Evolutionary conservation across 805 yeast genomes (phyloP), one percentile per base, ranked within the genome.

Genomic region (Nakazawaea holstii): DNA sequence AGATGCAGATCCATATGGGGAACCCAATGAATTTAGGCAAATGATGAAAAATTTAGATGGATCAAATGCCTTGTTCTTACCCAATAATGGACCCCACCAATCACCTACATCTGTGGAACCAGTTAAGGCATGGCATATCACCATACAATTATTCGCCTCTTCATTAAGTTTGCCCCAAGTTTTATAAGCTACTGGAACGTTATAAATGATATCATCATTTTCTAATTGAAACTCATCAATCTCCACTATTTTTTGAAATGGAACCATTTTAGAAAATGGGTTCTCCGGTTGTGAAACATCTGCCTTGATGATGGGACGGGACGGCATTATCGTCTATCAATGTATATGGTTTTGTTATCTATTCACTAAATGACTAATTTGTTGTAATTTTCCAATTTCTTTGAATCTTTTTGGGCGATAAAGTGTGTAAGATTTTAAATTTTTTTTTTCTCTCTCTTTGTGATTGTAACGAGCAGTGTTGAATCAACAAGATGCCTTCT

Each of bases 51-150:
- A 94, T 53, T 86, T 76, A 0, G 90, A 72, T 0, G 97, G 96
- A 66, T 94, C 99, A 65, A 94, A 89, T 1, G 98, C 95, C 49
- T 83, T 77, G 11, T 80, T 86, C 4, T 80, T 77, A 0, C 98
- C 99, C 28, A 94, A 68, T 24, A 94, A 66, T 0, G 98, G 97
- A 0, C 98, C 97, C 99, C 99, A 94, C 99, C 99, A 94, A 59
- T 94, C 99, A 35, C 85, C 76, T 14, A 92, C 96, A 62, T 94
- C 98, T 0, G 96, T 78, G 0, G 97, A 89, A 0, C 99, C 99
- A 0, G 98, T 90, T 47, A 94, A 71, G 0, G 99, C 98, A 69
- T 94, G 99, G 57, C 96, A 87, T 11, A 94, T 87, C n/a, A 94
- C 80, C 72, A 94, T 70, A 50, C 84, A 90, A 61, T 94, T 94